Conservation (phyloP, 805 yeast species). For the Candida awuae region DNA sequence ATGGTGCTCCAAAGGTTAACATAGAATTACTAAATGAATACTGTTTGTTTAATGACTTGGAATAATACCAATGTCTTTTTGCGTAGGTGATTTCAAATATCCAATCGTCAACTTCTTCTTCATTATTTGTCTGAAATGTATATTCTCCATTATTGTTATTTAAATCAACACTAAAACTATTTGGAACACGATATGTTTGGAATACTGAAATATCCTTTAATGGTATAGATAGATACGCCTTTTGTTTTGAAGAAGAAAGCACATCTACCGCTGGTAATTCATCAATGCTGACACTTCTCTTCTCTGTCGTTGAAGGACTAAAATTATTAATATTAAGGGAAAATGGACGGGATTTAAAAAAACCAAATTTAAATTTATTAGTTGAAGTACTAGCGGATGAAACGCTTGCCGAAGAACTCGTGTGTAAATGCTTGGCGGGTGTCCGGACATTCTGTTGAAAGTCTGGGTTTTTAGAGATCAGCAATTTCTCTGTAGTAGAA, state of each 20-base stretch:
- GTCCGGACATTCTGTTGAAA: not conserved
- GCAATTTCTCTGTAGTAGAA: no score
- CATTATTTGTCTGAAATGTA: slow-evolving; percentile 58
- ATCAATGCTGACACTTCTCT: slow-evolving; percentile 33
- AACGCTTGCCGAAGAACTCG: not conserved
- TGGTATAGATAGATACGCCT: slow-evolving; percentile 42
- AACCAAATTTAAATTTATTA: slow-evolving; percentile 24
- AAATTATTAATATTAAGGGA: slow-evolving; percentile 39
- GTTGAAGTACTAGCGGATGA: slow-evolving; percentile 1
- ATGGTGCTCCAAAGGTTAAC: slow-evolving; percentile 80
- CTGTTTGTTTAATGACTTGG: slow-evolving; percentile 28
- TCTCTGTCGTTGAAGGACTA: slow-evolving; percentile 14
- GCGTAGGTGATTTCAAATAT: slow-evolving; percentile 40
- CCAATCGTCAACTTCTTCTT: slow-evolving; percentile 70
- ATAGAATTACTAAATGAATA: slow-evolving; percentile 11
- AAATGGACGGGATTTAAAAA: slow-evolving; percentile 46
- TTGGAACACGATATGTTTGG: slow-evolving; percentile 44
- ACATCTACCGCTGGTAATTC: slow-evolving; percentile 52
- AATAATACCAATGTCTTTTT: slow-evolving; percentile 48
- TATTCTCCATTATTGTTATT: slow-evolving; percentile 31
- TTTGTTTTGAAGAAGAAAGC: slow-evolving; percentile 30
- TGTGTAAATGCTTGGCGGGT: not conserved
- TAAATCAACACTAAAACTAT: slow-evolving; percentile 40
- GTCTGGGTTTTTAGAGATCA: no score
- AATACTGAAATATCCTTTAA: slow-evolving; percentile 40